phyloP scores from a whole-genome alignment of 805 yeast genomes.

The Saccharomycopsis guyanensis region DNA sequence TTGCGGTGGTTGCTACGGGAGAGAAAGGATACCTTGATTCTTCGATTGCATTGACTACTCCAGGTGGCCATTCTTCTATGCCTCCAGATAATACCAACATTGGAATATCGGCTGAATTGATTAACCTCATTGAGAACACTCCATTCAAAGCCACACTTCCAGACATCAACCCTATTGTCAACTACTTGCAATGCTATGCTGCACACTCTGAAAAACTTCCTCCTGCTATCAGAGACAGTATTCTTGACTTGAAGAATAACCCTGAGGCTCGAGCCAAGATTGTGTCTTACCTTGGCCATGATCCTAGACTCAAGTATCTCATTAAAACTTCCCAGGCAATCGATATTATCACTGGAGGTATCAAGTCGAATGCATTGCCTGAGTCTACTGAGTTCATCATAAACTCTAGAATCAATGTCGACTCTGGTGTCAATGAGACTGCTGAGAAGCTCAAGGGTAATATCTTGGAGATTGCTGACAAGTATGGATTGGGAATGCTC shows the following conservation, averaged over 20 bases:
- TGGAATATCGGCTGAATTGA: conserved; percentile 60
- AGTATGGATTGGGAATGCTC: conserved; percentile 41
- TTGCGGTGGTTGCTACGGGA: conserved; percentile 49
- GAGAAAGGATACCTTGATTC: conserved; percentile 58
- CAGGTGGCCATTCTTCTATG: conserved; percentile 76
- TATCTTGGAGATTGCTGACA: conserved; percentile 36
- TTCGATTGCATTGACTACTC: conserved; percentile 42
- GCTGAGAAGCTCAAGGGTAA: conserved; percentile 32
- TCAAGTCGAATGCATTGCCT: conserved; percentile 71
- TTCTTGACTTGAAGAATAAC: conserved; percentile 32
- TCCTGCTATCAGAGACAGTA: conserved; percentile 24
- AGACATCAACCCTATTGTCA: conserved; percentile 51
- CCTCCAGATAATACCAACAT: conserved; percentile 80
- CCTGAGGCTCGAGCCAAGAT: conserved; percentile 31
- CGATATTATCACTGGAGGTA: conserved; percentile 64
- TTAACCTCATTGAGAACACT: conserved; percentile 46
- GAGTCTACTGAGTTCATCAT: conserved; percentile 47
- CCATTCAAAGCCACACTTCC: conserved; percentile 44
- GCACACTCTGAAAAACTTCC: conserved; percentile 34
- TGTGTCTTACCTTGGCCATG: conserved; percentile 22
- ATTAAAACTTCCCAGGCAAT: conserved; percentile 60
- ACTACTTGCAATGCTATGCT: conserved; percentile 56
- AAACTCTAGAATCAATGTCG: conserved; percentile 61
- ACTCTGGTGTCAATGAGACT: conserved; percentile 39
- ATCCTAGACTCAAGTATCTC: conserved; percentile 29